phyloP scores from a whole-genome alignment of 371 early-diverging fungal genomes.

The Chytridiales sp. region DNA sequence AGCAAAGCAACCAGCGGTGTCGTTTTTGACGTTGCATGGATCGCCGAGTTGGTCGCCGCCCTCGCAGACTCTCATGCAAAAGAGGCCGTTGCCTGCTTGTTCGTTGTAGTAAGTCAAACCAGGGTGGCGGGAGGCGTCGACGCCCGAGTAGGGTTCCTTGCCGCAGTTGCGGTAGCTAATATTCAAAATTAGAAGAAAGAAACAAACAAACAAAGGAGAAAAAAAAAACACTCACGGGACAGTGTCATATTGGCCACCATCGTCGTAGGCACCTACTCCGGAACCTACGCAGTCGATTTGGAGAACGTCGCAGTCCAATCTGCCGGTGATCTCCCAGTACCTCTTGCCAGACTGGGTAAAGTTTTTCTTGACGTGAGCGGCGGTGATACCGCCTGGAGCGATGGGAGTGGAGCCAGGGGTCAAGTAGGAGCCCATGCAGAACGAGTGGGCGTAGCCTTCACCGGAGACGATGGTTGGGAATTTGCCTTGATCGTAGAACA shows the following conservation, averaged over 20 bases:
- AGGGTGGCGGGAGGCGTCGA: conserved; percentile 17
- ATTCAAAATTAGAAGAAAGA: conserved; percentile 8
- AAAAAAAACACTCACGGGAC: too few relatives aligned
- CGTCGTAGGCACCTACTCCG: conserved; percentile 22
- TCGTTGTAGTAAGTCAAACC: conserved; percentile 6
- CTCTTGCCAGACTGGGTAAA: conserved; percentile 7
- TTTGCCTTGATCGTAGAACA: conserved; percentile 17
- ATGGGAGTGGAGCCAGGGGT: conserved; percentile 21
- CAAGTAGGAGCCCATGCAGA: conserved; percentile 32
- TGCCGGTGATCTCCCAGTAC: conserved; percentile 25
- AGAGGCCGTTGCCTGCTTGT: conserved; percentile 11
- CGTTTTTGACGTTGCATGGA: conserved; percentile 20
- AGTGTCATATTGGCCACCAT: conserved; percentile 29
- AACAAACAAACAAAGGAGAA: background rate
- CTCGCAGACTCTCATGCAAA: conserved; percentile 24
- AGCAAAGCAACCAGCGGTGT: conserved; percentile 16
- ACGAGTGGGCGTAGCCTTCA: conserved; percentile 31
- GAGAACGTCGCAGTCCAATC: conserved; percentile 20
- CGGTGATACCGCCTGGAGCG: conserved; percentile 11
- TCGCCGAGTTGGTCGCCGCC: conserved; percentile 10
- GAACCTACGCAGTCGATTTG: conserved; percentile 26
- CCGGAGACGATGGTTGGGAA: conserved; percentile 30
- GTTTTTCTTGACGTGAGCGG: conserved; percentile 29
- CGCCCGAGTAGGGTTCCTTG: conserved; percentile 33
- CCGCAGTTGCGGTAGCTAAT: conserved; percentile 26